phyloP scores from a whole-genome alignment of 495 filamentous ascomycete genomes.

The Chaetomium tenue region DNA sequence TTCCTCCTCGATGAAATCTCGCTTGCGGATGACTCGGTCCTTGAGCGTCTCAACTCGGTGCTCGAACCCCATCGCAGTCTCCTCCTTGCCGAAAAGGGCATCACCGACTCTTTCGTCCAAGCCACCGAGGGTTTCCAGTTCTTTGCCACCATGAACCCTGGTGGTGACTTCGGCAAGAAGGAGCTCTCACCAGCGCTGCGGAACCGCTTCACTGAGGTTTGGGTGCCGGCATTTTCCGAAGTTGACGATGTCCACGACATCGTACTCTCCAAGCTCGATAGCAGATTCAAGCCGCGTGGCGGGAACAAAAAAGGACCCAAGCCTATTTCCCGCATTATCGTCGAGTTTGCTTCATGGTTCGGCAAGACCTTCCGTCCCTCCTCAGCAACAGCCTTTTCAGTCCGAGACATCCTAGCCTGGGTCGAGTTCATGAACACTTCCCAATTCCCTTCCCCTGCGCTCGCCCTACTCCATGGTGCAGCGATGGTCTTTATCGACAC shows the following conservation, averaged over 20 bases:
- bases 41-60: constrained; percentile 97
- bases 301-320: constrained; percentile 23
- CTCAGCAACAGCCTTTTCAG: constrained; percentile 70
- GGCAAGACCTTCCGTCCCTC: constrained; percentile 71
- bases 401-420: constrained; percentile 89
- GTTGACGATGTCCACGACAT: constrained; percentile 85
- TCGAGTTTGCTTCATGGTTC: constrained; percentile 92
- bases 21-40: constrained; percentile 92
- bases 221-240: constrained; percentile 84
- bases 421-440: constrained; percentile 83
- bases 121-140: constrained; percentile 89
- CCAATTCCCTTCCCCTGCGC: constrained; percentile 40
- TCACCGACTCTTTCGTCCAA: constrained; percentile 70
- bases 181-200: constrained; percentile 93
- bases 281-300: constrained; percentile 32
- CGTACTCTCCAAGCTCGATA: constrained; percentile 66
- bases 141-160: constrained; percentile 98
- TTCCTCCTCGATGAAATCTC: constrained; percentile 98
- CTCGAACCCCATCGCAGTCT: constrained; percentile 84
- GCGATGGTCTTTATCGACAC: constrained; percentile 96
- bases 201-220: constrained; percentile 98
- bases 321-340: constrained; percentile 61
- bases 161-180: constrained; percentile 95
- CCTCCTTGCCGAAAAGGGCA: constrained; percentile 89
- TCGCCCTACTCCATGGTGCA: constrained; percentile 73